Evolutionary conservation across 148 eudicot species (phyloP).

Genomic region (Silene latifolia): DNA sequence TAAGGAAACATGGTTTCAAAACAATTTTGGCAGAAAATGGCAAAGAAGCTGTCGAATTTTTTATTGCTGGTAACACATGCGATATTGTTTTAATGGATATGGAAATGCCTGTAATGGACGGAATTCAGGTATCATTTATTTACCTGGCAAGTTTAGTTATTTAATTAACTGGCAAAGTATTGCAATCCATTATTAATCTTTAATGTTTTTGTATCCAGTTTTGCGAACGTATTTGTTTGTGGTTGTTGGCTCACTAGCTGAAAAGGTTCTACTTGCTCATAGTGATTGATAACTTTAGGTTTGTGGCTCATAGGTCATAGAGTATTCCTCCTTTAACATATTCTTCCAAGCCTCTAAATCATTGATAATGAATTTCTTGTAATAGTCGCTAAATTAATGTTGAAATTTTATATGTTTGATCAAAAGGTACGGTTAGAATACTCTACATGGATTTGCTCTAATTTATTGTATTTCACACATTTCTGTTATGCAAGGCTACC

Average conservation of each 20-base stretch:
- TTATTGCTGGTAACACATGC: conserved; percentile 16
- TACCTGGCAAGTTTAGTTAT: no score
- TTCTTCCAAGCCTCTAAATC: no score
- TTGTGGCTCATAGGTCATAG: no score
- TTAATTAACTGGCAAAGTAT: neutral
- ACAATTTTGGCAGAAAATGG: conserved; percentile 21
- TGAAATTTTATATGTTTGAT: neutral
- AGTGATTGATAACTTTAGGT: no score
- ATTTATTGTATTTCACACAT: neutral
- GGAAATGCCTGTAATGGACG: conserved; percentile 31
- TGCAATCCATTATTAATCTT: neutral
- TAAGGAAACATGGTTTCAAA: conserved; percentile 10
- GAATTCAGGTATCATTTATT: conserved; percentile 23
- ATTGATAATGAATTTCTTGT: no score
- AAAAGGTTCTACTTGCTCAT: no score
- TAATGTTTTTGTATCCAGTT: neutral
- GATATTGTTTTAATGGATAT: conserved; percentile 29
- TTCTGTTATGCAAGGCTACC: conserved; percentile 17
- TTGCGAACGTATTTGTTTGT: neutral
- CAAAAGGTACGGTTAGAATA: neutral
- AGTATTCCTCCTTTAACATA: no score
- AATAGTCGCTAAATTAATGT: no score
- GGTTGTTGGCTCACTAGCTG: no score
- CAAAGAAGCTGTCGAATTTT: conserved; percentile 21
- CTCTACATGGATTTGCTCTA: neutral